phyloP scores from a whole-genome alignment of 2,329 filamentous ascomycete species.

The Colletotrichum eleusines region DNA sequence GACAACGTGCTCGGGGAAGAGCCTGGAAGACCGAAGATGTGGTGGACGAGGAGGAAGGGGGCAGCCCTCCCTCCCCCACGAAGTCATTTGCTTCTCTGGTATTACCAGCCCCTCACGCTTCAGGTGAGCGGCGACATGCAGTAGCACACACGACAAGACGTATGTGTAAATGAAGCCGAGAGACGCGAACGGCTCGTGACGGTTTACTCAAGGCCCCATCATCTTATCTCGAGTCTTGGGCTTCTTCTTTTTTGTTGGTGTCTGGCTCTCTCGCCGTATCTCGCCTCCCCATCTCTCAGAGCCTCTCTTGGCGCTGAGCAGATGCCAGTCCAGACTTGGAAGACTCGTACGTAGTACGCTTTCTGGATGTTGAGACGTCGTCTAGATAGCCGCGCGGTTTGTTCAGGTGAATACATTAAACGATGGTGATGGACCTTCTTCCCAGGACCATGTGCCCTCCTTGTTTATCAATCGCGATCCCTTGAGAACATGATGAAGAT shows the following conservation, averaged over 20 bases:
- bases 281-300: constrained; percentile 1
- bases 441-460: not conserved
- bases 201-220: constrained; percentile 6
- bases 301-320: constrained; percentile 21
- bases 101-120: constrained; percentile 41
- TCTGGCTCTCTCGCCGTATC: constrained; percentile 1
- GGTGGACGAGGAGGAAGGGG: constrained; percentile 7
- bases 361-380: not conserved
- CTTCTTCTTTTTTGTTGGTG: not conserved
- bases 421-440: not conserved
- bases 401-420: not conserved
- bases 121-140: constrained; percentile 40
- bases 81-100: constrained; percentile 41
- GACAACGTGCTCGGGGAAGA: constrained; percentile 5
- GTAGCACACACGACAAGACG: constrained; percentile 28
- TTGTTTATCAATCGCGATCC: constrained; percentile 10
- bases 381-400: constrained; percentile 15
- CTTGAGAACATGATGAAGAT: constrained; percentile 34
- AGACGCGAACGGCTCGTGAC: constrained; percentile 25
- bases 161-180: constrained; percentile 37
- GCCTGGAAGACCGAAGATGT: constrained; percentile 21
- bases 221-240: not conserved
- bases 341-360: not conserved
- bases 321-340: not conserved
- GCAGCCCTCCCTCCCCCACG: constrained; percentile 19